Evolutionary conservation across 768 basidiomycete genomes (phyloP), one percentile per base, ranked within the genome.

Genomic region (Amanita polypyramis): DNA sequence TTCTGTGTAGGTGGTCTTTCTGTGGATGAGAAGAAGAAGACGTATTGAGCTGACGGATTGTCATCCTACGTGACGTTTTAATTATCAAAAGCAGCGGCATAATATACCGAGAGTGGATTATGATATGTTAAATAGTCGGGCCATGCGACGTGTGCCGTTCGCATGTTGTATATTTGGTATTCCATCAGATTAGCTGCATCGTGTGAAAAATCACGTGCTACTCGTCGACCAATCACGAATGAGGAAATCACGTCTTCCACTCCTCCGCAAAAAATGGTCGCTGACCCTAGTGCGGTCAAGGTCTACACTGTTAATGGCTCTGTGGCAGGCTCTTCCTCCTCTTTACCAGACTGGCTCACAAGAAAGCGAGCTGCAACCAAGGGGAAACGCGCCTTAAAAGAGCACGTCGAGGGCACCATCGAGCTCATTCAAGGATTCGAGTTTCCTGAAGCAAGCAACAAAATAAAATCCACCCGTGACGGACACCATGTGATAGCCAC

Each of bases 21-120:
- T 3, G 89, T 98, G 52, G 96, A 98, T 67, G 94, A 97, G 75
- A 97, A 97, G 77, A 99, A 99, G 76, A 98, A 98, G 77, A 91
- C 82, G 17, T 92, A 77, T 57, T 91, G 65, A 41, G 43, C 25
- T 29, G 38, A 23, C 17, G 32, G 11, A 36, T 3, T 21, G n/a
- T 30, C 9, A n/a, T 19, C 27, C 21, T 19, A 42, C 15, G 4
- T 21, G 15, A 29, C 10, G 34, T n/a, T 19, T 8, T 33, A 27
- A 12, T 35, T n/a, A 27, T 36, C 37, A 36, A 47, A 47, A 47
- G 37, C 37, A 35, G 7, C 19, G 21, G 20, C 12, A 39, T 47
- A 35, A 29, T 47, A 39, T 40, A 29, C 46, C 25, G 46, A 19
- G 34, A 15, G 45, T 47, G 45, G 37, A 30, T 47, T 38, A 39